Percentiles rank a stretch among this genome's conserved stretches.
Evolutionary conservation across 1,139 yeast genomes (phyloP).

Genomic region (Kazachstania sp.): DNA sequence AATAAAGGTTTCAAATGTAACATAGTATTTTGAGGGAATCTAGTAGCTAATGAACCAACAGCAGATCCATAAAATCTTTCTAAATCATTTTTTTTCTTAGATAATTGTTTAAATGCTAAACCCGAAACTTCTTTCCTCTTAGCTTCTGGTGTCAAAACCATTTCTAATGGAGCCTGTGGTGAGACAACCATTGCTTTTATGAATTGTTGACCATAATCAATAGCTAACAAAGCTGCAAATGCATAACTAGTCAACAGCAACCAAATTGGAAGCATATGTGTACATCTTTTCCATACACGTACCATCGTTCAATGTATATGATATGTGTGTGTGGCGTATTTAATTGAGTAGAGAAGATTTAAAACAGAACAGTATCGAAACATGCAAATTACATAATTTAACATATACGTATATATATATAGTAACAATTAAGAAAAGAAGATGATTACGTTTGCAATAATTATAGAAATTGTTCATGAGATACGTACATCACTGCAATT

Average conservation of each 20-base stretch:
- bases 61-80: conserved; percentile 77
- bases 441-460: too few relatives aligned
- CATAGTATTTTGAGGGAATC: conserved; percentile 67
- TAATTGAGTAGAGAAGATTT: too few relatives aligned
- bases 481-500: too few relatives aligned
- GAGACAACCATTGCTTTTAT: conserved; percentile 85
- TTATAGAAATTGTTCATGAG: too few relatives aligned
- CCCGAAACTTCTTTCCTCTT: conserved; percentile 85
- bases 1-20: conserved; percentile 61
- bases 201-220: conserved; percentile 85
- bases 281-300: not conserved
- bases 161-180: conserved; percentile 82
- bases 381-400: too few relatives aligned
- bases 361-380: too few relatives aligned
- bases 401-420: too few relatives aligned
- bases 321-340: not conserved
- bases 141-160: conserved; percentile 81
- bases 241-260: conserved; percentile 8
- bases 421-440: too few relatives aligned
- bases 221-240: conserved; percentile 64
- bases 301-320: not conserved
- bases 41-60: conserved; percentile 58
- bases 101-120: conserved; percentile 48
- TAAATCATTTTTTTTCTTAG: conserved; percentile 29
- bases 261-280: not conserved